Evolutionary conservation across 2,329 filamentous ascomycete species (phyloP).

Genomic region (Penicillium italicum): DNA sequence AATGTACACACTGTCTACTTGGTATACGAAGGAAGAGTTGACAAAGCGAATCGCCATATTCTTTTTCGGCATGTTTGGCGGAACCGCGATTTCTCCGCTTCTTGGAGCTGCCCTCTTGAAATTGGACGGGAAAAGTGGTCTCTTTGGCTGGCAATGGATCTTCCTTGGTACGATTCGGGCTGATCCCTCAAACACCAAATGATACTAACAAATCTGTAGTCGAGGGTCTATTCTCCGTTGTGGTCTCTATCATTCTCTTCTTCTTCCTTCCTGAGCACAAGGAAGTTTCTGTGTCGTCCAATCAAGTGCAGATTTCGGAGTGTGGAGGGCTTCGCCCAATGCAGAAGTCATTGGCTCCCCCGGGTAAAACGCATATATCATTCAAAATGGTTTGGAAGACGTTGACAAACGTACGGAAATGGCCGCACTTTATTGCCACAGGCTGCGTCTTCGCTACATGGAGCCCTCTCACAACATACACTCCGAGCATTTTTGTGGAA

Average conservation of each 20-base stretch:
- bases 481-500: slow-evolving; percentile 39
- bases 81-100: slow-evolving; percentile 49
- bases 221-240: slow-evolving; percentile 46
- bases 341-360: slow-evolving; percentile 32
- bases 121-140: slow-evolving; percentile 40
- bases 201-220: slow-evolving; percentile 28
- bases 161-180: slow-evolving; percentile 40
- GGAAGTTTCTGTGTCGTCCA: neutral
- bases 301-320: too few species aligned
- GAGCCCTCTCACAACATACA: slow-evolving; percentile 53
- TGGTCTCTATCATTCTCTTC: slow-evolving; percentile 40
- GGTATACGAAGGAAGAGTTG: slow-evolving; percentile 49
- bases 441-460: slow-evolving; percentile 53
- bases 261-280: slow-evolving; percentile 32
- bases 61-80: slow-evolving; percentile 55
- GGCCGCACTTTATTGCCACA: slow-evolving; percentile 50
- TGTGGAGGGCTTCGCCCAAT: slow-evolving; percentile 22
- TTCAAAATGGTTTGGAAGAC: slow-evolving; percentile 44
- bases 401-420: slow-evolving; percentile 45
- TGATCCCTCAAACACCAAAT: too few species aligned
- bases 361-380: slow-evolving; percentile 36
- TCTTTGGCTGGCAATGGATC: slow-evolving; percentile 52
- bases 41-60: slow-evolving; percentile 50
- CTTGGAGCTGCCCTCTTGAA: slow-evolving; percentile 50
- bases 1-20: slow-evolving; percentile 52